Base-by-base conservation (phyloP, 306 rosid species). In the Rosa chinensis region DNA sequence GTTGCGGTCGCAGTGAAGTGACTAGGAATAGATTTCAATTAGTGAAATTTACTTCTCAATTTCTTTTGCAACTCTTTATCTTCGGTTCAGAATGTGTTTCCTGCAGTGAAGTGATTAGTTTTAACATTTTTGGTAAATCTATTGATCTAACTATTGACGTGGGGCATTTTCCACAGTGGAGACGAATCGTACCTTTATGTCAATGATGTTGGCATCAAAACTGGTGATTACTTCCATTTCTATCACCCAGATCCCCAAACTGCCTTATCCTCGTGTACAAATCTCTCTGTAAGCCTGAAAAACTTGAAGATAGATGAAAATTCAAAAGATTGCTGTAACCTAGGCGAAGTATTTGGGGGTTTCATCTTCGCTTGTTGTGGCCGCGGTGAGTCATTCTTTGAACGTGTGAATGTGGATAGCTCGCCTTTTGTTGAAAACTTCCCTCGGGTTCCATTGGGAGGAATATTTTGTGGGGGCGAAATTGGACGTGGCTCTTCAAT, bases 391-490 rank as follows among this genome's bases (percentile, higher is more conserved):
- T 68, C 92, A 1, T 90, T 89, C 87, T 86, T 89, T 50, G 86
- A 83, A 43, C 80, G 80, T 8, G 42, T 20, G 66, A 86, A 84
- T 55, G 88, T 87, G 52, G 95, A 93, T 83, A 85, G 93, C 82
- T 80, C 86, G 70, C 89, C 94, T 8, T 85, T 92, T 77, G 66
- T 79, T 17, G 89, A 77, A 74, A 88, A 82, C 85, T 92, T 92
- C 48, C 90, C 91, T 1, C 86, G 85, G 45, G 87, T 85, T 23
- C 90, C 94, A 10, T 49, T 94, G 67, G 89, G 87, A 17, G 98
- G 98, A 81, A 43, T 89, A 55, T 94, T 84, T 77, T 92, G 97
- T 45, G 84, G 90, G 12, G 96, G 96, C 28, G 96, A 90, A 88
- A 78, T 94, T 48, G 97, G 86, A 47, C 94, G 97, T 50, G 77